Evolutionary conservation across 352 stramenopile genomes (phyloP).

Genomic region (Phytophthora citricola): DNA sequence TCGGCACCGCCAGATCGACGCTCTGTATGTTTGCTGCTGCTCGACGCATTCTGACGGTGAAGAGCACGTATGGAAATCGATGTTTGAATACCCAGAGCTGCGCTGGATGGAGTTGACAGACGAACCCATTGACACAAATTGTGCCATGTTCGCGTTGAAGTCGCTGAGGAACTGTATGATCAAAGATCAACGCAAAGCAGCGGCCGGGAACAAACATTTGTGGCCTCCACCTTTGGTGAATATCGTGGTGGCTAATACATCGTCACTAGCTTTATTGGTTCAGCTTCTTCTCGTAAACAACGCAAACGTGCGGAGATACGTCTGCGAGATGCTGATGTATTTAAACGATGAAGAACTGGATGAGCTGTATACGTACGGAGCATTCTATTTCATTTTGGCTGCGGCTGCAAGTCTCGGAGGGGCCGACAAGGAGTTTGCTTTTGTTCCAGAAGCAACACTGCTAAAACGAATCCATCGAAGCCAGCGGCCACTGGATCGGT

Average conservation of each 20-base stretch:
- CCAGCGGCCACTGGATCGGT: conserved; percentile 56
- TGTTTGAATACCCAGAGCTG: conserved; percentile 75
- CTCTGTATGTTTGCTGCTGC: conserved; percentile 74
- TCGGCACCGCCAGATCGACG: conserved; percentile 41
- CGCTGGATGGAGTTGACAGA: conserved; percentile 84
- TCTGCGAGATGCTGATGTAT: conserved; percentile 72
- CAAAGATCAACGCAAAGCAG: conserved; percentile 47
- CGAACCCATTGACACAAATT: conserved; percentile 58
- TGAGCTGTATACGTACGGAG: conserved; percentile 63
- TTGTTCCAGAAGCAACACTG: conserved; percentile 67
- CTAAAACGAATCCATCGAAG: conserved; percentile 71
- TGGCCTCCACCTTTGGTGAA: conserved; percentile 68
- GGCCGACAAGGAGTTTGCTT: conserved; percentile 36
- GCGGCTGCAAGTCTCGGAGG: conserved; percentile 34
- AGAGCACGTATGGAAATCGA: conserved; percentile 63
- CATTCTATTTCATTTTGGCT: conserved; percentile 83
- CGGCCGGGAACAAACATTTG: conserved; percentile 38
- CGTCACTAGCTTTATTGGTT: conserved; percentile 57
- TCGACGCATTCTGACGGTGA: conserved; percentile 40
- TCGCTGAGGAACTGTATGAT: conserved; percentile 71
- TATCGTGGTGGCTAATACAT: conserved; percentile 55
- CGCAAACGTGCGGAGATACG: conserved; percentile 47
- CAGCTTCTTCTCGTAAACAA: conserved; percentile 78
- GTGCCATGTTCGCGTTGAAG: conserved; percentile 56
- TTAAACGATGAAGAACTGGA: conserved; percentile 53